A percentile compares a stretch with the other conserved stretches of the same genome.
Conservation (phyloP, 257 asterid genomes). For the Verbena officinalis region DNA sequence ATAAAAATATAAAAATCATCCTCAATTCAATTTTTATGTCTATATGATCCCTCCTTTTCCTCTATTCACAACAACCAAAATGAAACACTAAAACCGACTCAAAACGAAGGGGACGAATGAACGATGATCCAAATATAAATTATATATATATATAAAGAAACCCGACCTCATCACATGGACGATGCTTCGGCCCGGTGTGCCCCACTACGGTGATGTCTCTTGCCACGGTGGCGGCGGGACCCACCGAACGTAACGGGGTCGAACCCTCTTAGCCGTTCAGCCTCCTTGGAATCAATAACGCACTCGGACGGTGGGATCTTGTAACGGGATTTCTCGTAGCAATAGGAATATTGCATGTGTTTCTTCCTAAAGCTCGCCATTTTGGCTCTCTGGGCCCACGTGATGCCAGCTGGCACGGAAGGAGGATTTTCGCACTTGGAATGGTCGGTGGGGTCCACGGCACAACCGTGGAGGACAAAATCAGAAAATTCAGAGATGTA, state of each 20-base stretch:
- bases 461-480: constrained; percentile 77
- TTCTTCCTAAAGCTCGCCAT: constrained; percentile 63
- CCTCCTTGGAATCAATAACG: constrained; percentile 53
- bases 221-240: constrained; percentile 49
- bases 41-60: constrained; percentile 27
- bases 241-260: constrained; percentile 77
- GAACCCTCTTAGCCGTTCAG: constrained; percentile 53
- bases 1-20: constrained; percentile 23
- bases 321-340: constrained; percentile 74
- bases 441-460: constrained; percentile 59
- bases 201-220: constrained; percentile 48
- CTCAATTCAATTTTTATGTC: constrained; percentile 17
- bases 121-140: background rate
- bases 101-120: constrained; percentile 2
- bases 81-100: constrained; percentile 16
- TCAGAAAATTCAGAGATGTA: constrained; percentile 64
- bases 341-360: constrained; percentile 75
- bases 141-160: constrained; percentile 1
- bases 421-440: constrained; percentile 46
- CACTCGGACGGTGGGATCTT: constrained; percentile 61
- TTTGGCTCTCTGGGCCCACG: constrained; percentile 42
- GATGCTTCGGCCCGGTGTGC: constrained; percentile 36
- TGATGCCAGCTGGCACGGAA: constrained; percentile 42
- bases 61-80: constrained; percentile 51
- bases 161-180: constrained; percentile 31